Evolutionary conservation across 768 basidiomycete species (phyloP).

Genomic region (Serendipita vermifera): DNA sequence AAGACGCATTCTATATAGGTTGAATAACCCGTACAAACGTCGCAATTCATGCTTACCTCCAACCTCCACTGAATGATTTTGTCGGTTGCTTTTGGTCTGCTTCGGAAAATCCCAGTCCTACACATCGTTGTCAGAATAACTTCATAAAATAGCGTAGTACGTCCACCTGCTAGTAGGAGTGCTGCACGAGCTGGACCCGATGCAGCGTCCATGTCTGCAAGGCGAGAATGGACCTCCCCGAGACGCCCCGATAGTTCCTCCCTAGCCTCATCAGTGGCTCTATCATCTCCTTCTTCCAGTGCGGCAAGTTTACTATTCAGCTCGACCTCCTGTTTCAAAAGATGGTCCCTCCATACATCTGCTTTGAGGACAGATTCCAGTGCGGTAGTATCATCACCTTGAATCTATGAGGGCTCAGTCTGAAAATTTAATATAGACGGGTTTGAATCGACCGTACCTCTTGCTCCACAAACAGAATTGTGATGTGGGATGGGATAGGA

Average conservation of each 20-base stretch:
- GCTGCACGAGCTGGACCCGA: slow-evolving; percentile 93
- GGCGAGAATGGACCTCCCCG: slow-evolving; percentile 75
- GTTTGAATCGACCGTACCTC: slow-evolving; percentile 43
- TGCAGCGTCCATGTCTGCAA: slow-evolving; percentile 98
- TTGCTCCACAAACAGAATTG: slow-evolving; percentile 96
- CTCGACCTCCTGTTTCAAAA: slow-evolving; percentile 68
- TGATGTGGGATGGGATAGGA: slow-evolving; percentile 86
- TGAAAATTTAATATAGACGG: background rate
- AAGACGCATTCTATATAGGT: slow-evolving; percentile 66
- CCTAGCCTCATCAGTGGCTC: slow-evolving; percentile 67
- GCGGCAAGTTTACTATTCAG: slow-evolving; percentile 61
- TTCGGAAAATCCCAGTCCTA: slow-evolving; percentile 86
- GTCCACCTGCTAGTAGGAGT: slow-evolving; percentile 64
- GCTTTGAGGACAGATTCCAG: slow-evolving; percentile 95
- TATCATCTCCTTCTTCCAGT: slow-evolving; percentile 64
- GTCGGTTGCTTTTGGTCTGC: slow-evolving; percentile 74
- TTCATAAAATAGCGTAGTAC: background rate
- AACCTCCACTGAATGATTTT: slow-evolving; percentile 87
- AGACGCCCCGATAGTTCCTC: slow-evolving; percentile 73
- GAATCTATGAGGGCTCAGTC: slow-evolving; percentile 42
- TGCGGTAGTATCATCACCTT: slow-evolving; percentile 87
- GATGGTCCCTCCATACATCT: slow-evolving; percentile 95
- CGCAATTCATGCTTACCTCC: slow-evolving; percentile 45
- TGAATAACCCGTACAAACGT: background rate
- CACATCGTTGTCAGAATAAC: background rate